Evolutionary conservation across 2,329 filamentous ascomycete species (phyloP).

Genomic region (Epichloe sp.): DNA sequence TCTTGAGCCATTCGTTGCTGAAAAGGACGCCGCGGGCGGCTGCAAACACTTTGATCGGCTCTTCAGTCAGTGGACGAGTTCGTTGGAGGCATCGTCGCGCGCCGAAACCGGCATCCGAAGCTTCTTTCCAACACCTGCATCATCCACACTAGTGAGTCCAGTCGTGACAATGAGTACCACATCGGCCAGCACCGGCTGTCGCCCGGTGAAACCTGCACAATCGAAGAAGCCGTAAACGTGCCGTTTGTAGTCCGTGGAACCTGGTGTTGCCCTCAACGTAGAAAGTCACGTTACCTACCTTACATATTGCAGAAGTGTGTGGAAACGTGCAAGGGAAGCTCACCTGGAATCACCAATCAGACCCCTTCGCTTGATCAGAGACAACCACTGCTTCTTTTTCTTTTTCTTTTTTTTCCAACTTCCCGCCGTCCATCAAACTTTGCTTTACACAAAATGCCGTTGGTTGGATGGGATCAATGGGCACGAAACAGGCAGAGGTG

Average conservation of each 20-base stretch:
- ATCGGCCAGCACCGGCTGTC: conserved; percentile 45
- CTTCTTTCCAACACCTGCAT: too few relatives aligned
- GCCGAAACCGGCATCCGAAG: too few relatives aligned
- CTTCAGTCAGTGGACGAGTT: too few relatives aligned
- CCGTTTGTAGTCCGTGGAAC: conserved; percentile 42
- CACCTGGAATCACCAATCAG: conserved; percentile 46
- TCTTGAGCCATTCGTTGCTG: too few relatives aligned
- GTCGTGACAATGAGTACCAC: conserved; percentile 44
- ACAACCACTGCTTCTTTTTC: conserved; percentile 32
- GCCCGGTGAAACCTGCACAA: conserved; percentile 44
- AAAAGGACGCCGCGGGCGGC: too few relatives aligned
- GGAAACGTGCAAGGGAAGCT: conserved; percentile 6
- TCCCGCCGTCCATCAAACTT: too few relatives aligned
- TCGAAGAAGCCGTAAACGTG: conserved; percentile 46
- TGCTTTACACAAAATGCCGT: too few relatives aligned
- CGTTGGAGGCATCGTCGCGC: too few relatives aligned
- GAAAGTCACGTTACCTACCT: conserved; percentile 34
- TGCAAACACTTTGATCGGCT: too few relatives aligned
- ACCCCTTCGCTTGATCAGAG: conserved; percentile 38
- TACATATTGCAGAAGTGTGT: conserved; percentile 46
- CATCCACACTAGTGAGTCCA: too few relatives aligned
- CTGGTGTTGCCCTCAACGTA: conserved; percentile 29
- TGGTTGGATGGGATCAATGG: not conserved
- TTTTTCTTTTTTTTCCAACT: too few relatives aligned
- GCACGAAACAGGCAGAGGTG: not conserved